These are phyloP conservation scores for Phaeosphaeria sp. DNA, from an alignment of 2,329 filamentous ascomycete genomes.

Conservation along the genomic window DNA sequence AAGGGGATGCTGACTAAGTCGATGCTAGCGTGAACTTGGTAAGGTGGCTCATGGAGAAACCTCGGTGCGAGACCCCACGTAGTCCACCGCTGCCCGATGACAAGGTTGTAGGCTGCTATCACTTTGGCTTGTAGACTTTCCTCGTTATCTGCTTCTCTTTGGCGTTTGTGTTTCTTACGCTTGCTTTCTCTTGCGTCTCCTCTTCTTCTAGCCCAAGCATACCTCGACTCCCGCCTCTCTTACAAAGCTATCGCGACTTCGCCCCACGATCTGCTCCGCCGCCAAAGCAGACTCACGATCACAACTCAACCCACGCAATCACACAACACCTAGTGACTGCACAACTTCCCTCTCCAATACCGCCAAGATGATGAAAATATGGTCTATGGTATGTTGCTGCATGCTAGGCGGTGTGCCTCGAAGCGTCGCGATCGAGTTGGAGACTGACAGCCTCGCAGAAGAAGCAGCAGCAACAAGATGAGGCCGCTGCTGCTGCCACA, in stretches of 20 bases:
- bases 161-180: conserved; percentile 19
- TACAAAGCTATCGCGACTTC: conserved; percentile 6
- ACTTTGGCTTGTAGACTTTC: conserved; percentile 12
- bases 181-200: conserved; percentile 3
- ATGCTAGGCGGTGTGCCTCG: background rate
- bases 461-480: conserved; percentile 91
- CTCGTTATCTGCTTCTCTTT: conserved; percentile 13
- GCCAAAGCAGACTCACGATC: conserved; percentile 13
- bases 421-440: background rate
- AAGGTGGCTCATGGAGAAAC: conserved; percentile 16
- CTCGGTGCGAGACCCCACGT: conserved; percentile 19
- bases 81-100: conserved; percentile 18
- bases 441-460: conserved; percentile 64
- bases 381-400: conserved; percentile 81
- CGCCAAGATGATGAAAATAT: conserved; percentile 94
- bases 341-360: conserved; percentile 24
- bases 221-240: background rate
- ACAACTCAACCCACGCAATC: conserved; percentile 23
- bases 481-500: conserved; percentile 78
- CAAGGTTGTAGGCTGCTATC: conserved; percentile 15
- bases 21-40: background rate
- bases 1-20: conserved; percentile 1
- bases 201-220: conserved; percentile 1
- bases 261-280: conserved; percentile 22
- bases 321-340: conserved; percentile 5